Percentiles rank a stretch among this genome's conserved stretches.
Conservation (phyloP, 225 moss, liverwort and hornwort species). For the Polytrichum commune region DNA sequence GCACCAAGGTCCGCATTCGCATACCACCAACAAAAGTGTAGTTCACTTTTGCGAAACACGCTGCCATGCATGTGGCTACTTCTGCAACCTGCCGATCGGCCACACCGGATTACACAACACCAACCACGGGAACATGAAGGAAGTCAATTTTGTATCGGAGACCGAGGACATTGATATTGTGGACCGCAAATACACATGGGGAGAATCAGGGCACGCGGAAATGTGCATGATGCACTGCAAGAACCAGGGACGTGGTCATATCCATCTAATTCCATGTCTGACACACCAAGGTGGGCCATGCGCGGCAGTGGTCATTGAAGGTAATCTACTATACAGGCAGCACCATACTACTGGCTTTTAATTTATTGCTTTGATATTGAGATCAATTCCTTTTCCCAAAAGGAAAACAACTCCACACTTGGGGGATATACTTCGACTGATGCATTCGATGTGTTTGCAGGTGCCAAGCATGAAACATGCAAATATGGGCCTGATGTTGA, state of each 20-base stretch:
- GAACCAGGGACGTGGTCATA: slow-evolving; percentile 37
- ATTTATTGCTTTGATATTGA: too few species aligned
- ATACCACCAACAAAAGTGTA: slow-evolving; percentile 11
- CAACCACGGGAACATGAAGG: slow-evolving; percentile 40
- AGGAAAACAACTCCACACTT: too few species aligned
- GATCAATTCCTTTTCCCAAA: too few species aligned
- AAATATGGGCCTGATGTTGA: slow-evolving; percentile 35
- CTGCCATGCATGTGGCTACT: slow-evolving; percentile 33
- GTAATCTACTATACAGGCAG: neutral
- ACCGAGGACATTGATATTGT: slow-evolving; percentile 27
- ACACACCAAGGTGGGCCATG: slow-evolving; percentile 6
- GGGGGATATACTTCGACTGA: too few species aligned
- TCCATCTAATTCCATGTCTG: slow-evolving; percentile 32
- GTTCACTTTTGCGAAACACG: slow-evolving; percentile 39
- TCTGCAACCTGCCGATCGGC: slow-evolving; percentile 33
- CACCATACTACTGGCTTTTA: neutral
- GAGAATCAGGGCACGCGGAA: slow-evolving; percentile 41
- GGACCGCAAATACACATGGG: slow-evolving; percentile 46
- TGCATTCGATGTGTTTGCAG: slow-evolving; percentile 2
- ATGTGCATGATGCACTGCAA: slow-evolving; percentile 56
- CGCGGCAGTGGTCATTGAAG: slow-evolving; percentile 10
- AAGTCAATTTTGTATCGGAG: slow-evolving; percentile 33
- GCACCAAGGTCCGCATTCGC: slow-evolving; percentile 20
- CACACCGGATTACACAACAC: slow-evolving; percentile 29
- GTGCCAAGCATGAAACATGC: slow-evolving; percentile 35